Evolutionary conservation across 2,329 filamentous ascomycete species (phyloP).

Genomic region (Aspergillus niger): DNA sequence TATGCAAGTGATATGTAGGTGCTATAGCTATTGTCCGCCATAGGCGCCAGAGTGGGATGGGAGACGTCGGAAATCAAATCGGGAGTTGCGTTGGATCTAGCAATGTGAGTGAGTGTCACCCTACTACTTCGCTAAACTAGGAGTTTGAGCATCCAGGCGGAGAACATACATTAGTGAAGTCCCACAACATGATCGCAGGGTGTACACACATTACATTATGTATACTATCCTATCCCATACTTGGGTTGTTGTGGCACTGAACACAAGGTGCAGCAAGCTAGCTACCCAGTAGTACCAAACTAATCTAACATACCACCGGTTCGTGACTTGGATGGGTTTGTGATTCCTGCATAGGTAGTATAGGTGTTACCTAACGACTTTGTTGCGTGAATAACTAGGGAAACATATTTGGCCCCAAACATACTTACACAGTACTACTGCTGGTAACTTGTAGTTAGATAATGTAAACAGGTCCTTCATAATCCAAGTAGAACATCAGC

Average conservation of each 20-base stretch:
- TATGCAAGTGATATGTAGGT: constrained; percentile 2
- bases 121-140: background rate
- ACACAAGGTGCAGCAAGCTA: background rate
- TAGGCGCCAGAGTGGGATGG: constrained; percentile 6
- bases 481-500: too few species aligned
- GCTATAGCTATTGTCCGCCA: background rate
- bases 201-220: background rate
- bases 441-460: too few species aligned
- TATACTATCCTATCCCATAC: too few species aligned
- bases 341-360: background rate
- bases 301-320: background rate
- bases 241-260: background rate
- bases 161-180: background rate
- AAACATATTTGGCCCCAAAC: too few species aligned
- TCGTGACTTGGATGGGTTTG: background rate
- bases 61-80: constrained; percentile 4
- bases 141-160: background rate
- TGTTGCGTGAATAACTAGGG: too few species aligned
- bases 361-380: too few species aligned
- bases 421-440: too few species aligned
- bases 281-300: background rate
- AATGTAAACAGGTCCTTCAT: too few species aligned
- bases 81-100: background rate
- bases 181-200: background rate
- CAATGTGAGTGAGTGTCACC: constrained; percentile 1